Evolutionary conservation across 2,329 filamentous ascomycete genomes (phyloP).

Genomic region (Talaromyces rugulosus): DNA sequence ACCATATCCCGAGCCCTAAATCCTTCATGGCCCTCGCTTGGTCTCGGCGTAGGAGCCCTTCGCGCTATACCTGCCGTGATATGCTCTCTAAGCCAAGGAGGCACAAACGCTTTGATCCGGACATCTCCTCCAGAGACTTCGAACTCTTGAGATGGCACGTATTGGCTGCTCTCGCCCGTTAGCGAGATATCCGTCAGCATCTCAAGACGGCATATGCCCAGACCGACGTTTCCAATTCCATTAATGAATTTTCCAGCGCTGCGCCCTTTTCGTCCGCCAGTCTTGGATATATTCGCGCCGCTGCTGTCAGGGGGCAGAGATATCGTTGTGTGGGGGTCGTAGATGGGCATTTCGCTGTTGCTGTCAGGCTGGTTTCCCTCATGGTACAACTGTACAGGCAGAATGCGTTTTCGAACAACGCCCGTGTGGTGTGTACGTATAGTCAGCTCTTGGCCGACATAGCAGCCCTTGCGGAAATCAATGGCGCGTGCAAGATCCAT

Average conservation of each 20-base stretch:
- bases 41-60: constrained; percentile 20
- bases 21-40: constrained; percentile 21
- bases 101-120: constrained; percentile 75
- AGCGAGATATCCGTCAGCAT: constrained; percentile 79
- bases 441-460: constrained; percentile 93
- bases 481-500: constrained; percentile 81
- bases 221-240: constrained; percentile 77
- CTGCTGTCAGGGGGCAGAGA: constrained; percentile 24
- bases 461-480: constrained; percentile 94
- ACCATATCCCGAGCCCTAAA: constrained; percentile 32
- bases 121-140: constrained; percentile 49
- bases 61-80: constrained; percentile 35
- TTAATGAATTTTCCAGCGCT: constrained; percentile 76
- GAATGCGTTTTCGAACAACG: constrained; percentile 82
- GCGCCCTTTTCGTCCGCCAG: constrained; percentile 53
- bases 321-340: constrained; percentile 24
- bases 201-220: constrained; percentile 82
- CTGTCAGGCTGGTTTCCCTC: constrained; percentile 28
- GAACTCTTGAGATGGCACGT: constrained; percentile 59
- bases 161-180: constrained; percentile 62
- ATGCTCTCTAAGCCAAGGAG: constrained; percentile 62
- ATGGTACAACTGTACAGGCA: constrained; percentile 73
- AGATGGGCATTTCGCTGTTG: constrained; percentile 32
- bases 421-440: constrained; percentile 93
- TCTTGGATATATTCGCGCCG: constrained; percentile 52